Evolutionary conservation across 176 grass and related monocot genomes (phyloP).

Genomic region (Hsuehochloa calcarea): DNA sequence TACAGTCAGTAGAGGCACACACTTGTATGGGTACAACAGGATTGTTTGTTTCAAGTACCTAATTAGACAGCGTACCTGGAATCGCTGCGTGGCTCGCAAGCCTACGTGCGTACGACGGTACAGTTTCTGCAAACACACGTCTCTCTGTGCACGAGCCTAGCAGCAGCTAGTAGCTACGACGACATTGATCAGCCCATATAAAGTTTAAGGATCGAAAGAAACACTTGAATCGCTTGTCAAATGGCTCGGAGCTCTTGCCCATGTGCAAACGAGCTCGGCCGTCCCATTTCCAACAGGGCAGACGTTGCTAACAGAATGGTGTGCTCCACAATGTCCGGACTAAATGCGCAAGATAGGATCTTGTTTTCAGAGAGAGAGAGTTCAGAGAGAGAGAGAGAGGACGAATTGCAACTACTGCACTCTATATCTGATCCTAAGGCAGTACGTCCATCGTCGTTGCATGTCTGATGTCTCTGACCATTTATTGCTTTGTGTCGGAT

Average conservation of each 20-base stretch:
- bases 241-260: not conserved
- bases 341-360: conserved; percentile 16
- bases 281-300: not conserved
- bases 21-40: not conserved
- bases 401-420: not conserved
- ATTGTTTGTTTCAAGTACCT: conserved; percentile 1
- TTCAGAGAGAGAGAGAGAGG: not conserved
- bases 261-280: not conserved
- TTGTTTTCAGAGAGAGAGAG: not conserved
- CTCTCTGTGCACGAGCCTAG: not conserved
- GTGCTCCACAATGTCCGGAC: not conserved
- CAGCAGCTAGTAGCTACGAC: not conserved
- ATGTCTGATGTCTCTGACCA: not conserved
- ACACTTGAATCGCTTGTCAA: not conserved
- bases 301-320: conserved; percentile 20
- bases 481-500: not conserved
- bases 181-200: not conserved
- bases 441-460: not conserved
- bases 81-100: conserved; percentile 4
- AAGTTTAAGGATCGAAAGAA: not conserved
- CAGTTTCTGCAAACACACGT: not conserved
- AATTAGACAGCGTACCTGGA: not conserved
- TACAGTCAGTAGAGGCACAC: not conserved
- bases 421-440: not conserved
- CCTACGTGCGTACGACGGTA: not conserved